These are phyloP conservation scores for Claviceps sp. DNA, from an alignment of 2,329 filamentous ascomycete species.

Conservation along the genomic window DNA sequence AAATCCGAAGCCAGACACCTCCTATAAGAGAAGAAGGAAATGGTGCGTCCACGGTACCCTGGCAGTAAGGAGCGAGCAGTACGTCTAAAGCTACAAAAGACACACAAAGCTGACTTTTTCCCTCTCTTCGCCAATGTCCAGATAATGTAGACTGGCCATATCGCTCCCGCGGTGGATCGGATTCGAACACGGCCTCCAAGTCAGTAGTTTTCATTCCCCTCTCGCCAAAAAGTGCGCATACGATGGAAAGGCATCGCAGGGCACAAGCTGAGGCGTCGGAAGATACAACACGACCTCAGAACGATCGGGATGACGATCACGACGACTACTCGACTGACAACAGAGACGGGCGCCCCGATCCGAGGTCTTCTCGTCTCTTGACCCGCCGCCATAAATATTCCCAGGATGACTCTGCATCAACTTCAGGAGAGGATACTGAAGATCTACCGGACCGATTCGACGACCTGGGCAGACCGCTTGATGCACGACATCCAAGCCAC, in stretches of 20 bases:
- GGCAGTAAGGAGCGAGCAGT: conserved; percentile 5
- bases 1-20: conserved; percentile 15
- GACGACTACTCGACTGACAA: conserved; percentile 1
- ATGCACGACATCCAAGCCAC: conserved; percentile 9
- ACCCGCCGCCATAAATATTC: conserved; percentile 8
- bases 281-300: conserved; percentile 7
- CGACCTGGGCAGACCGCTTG: conserved; percentile 26
- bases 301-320: conserved; percentile 8
- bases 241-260: conserved; percentile 27
- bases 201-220: conserved; percentile 34
- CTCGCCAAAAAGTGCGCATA: conserved; percentile 34
- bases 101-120: conserved; percentile 10
- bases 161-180: not conserved
- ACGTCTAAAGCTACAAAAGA: not conserved
- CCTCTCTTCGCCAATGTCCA: conserved; percentile 5
- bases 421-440: conserved; percentile 27
- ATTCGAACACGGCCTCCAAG: conserved; percentile 16
- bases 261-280: conserved; percentile 18
- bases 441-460: conserved; percentile 35
- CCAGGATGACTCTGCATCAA: conserved; percentile 8
- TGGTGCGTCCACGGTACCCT: conserved; percentile 24
- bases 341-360: conserved; percentile 13
- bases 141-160: conserved; percentile 16
- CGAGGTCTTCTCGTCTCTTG: conserved; percentile 19
- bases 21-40: conserved; percentile 17